Evolutionary conservation across 306 rosid genomes (phyloP).

Genomic region (Cucurbita ficifolia): DNA sequence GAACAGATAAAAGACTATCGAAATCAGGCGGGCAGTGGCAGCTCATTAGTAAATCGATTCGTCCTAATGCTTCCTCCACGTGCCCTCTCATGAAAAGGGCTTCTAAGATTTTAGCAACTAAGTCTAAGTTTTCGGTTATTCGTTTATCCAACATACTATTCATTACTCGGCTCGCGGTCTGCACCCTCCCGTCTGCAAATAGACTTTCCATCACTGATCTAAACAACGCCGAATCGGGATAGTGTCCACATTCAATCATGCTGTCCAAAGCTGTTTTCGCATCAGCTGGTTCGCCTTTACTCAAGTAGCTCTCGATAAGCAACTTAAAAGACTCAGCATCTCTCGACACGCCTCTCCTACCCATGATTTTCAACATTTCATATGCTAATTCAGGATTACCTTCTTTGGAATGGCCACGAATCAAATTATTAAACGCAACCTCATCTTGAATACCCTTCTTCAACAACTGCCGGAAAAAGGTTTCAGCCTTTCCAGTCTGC

Average conservation of each 20-base stretch:
- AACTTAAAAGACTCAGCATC: slow-evolving; percentile 53
- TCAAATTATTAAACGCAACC: slow-evolving; percentile 58
- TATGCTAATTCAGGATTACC: slow-evolving; percentile 73
- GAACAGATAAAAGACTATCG: slow-evolving; percentile 41
- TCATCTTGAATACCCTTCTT: slow-evolving; percentile 71
- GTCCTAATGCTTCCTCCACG: slow-evolving; percentile 80
- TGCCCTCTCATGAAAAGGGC: slow-evolving; percentile 83
- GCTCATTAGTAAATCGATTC: slow-evolving; percentile 52
- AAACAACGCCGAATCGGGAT: slow-evolving; percentile 49
- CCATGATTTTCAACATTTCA: slow-evolving; percentile 80
- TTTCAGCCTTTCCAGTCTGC: slow-evolving; percentile 60
- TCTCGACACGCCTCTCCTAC: slow-evolving; percentile 54
- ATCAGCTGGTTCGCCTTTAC: slow-evolving; percentile 83
- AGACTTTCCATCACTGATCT: slow-evolving; percentile 64
- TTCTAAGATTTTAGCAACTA: slow-evolving; percentile 72
- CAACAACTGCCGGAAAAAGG: slow-evolving; percentile 63
- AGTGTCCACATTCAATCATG: slow-evolving; percentile 78
- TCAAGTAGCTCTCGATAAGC: slow-evolving; percentile 67
- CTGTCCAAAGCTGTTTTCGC: slow-evolving; percentile 70
- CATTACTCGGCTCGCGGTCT: slow-evolving; percentile 91
- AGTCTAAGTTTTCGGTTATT: slow-evolving; percentile 64
- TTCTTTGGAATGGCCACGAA: slow-evolving; percentile 73
- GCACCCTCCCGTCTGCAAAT: slow-evolving; percentile 77
- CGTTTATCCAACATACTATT: slow-evolving; percentile 83
- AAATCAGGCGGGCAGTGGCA: slow-evolving; percentile 45